Conservation (phyloP, 345 rosid species). For the Dipteronia sinensis region DNA sequence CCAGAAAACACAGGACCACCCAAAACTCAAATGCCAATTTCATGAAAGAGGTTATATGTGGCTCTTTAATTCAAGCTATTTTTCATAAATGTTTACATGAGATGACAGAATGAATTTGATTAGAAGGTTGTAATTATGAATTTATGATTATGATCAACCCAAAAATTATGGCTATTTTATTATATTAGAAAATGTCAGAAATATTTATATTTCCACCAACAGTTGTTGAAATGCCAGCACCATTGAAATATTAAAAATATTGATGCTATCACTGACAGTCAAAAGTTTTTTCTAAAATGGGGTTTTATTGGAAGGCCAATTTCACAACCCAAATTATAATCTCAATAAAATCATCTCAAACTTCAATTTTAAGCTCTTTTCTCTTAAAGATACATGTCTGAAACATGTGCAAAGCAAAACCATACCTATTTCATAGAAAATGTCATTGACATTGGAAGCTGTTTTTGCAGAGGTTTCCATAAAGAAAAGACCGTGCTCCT, state of each 20-base stretch:
- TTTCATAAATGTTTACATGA: no score
- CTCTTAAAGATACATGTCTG: background rate
- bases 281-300: background rate
- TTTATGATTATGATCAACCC: no score
- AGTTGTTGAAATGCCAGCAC: no score
- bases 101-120: no score
- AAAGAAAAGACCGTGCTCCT: constrained; percentile 88
- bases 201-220: no score
- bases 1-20: constrained; percentile 6
- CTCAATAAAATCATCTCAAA: background rate
- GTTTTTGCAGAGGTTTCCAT: constrained; percentile 99
- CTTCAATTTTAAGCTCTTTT: background rate
- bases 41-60: background rate
- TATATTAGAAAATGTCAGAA: no score
- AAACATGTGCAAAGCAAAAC: background rate
- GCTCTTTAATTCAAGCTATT: no score
- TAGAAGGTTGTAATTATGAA: no score
- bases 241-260: no score
- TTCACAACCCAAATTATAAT: background rate
- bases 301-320: background rate
- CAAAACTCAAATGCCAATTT: constrained; percentile 1
- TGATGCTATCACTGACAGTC: no score
- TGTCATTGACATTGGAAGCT: constrained; percentile 83
- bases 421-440: constrained; percentile 88
- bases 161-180: no score